These are phyloP conservation scores for Naganishia albida DNA, from an alignment of 1,284 basidiomycete species.

Conservation along the genomic window DNA sequence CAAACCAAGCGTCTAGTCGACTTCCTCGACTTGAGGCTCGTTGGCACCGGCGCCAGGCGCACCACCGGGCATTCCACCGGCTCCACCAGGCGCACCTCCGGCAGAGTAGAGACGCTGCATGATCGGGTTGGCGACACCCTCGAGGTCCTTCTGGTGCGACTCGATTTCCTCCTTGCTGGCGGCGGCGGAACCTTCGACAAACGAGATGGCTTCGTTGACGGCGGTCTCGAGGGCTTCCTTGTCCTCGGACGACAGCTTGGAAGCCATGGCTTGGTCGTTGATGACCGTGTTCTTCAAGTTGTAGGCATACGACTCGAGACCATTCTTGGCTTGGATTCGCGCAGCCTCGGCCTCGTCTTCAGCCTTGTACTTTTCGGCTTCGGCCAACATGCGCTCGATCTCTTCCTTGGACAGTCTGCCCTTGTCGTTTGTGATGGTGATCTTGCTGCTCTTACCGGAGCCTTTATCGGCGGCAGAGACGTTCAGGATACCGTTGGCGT, in stretches of 20 bases:
- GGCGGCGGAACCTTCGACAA: slow-evolving; percentile 84
- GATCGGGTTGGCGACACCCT: slow-evolving; percentile 86
- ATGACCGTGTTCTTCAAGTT: slow-evolving; percentile 92
- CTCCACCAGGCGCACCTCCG: slow-evolving; percentile 59
- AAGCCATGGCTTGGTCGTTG: slow-evolving; percentile 76
- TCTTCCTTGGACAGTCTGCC: slow-evolving; percentile 97
- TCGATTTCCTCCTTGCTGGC: slow-evolving; percentile 96
- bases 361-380: slow-evolving; percentile 75
- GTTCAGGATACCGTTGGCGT: slow-evolving; percentile 97
- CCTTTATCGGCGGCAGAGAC: slow-evolving; percentile 96
- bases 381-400: slow-evolving; percentile 93
- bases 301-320: slow-evolving; percentile 91
- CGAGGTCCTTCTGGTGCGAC: slow-evolving; percentile 90
- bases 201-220: slow-evolving; percentile 81
- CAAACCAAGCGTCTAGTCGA: slow-evolving; percentile 54
- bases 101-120: slow-evolving; percentile 86
- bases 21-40: slow-evolving; percentile 62
- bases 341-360: slow-evolving; percentile 56
- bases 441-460: slow-evolving; percentile 87
- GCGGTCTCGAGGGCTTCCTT: slow-evolving; percentile 81
- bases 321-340: slow-evolving; percentile 85
- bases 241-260: slow-evolving; percentile 86
- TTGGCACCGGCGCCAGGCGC: slow-evolving; percentile 59
- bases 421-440: slow-evolving; percentile 98
- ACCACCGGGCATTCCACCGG: slow-evolving; percentile 54